Percentiles rank a stretch among this genome's conserved stretches.
Evolutionary conservation across 2,329 filamentous ascomycete genomes (phyloP).

Genomic region (Aspergillus phoenicis): DNA sequence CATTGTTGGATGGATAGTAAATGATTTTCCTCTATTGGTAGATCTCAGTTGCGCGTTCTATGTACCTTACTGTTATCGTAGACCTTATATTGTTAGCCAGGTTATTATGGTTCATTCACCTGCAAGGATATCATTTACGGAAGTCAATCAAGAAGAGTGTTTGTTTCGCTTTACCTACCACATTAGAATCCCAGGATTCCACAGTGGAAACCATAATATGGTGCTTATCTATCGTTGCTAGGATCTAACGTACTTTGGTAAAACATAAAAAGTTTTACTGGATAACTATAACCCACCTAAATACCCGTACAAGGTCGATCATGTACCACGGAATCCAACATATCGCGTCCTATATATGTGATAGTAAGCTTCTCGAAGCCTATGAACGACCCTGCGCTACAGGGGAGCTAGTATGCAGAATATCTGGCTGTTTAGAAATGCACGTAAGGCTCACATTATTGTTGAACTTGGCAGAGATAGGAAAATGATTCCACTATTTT

Average conservation of each 20-base stretch:
- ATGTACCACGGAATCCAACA: too few species aligned
- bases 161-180: neutral
- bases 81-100: too few species aligned
- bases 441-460: neutral
- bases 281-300: too few species aligned
- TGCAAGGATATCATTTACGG: neutral
- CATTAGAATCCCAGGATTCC: too few species aligned
- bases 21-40: neutral
- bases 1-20: neutral
- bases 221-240: too few species aligned
- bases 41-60: neutral
- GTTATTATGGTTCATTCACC: neutral
- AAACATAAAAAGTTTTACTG: too few species aligned
- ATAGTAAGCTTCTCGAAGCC: too few species aligned
- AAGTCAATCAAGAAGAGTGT: neutral
- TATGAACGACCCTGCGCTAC: neutral
- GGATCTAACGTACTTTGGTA: too few species aligned
- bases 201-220: rapidly evolving
- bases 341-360: too few species aligned
- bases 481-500: too few species aligned
- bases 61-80: neutral
- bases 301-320: too few species aligned
- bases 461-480: neutral
- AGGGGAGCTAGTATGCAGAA: neutral
- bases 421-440: neutral